A percentile compares a stretch with the other conserved stretches of the same genome.
These are phyloP conservation scores for Backusella tuberculispora DNA, from an alignment of 192 early-diverging fungal species.

Conservation along the genomic window DNA sequence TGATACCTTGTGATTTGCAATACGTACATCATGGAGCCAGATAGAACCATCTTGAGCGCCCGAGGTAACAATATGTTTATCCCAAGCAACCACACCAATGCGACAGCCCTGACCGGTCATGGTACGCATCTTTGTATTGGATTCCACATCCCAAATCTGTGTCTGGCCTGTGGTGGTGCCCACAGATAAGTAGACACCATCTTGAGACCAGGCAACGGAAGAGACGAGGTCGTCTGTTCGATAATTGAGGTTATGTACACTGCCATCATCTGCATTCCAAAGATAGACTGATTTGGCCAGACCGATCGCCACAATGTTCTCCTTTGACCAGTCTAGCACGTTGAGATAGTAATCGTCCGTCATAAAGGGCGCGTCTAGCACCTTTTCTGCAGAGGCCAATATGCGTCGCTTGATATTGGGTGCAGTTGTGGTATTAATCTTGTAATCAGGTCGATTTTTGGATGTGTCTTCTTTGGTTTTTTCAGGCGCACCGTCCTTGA, in stretches of 20 bases:
- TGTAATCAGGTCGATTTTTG: constrained; percentile 63
- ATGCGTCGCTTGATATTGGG: constrained; percentile 65
- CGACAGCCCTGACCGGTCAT: constrained; percentile 82
- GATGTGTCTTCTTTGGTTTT: background rate
- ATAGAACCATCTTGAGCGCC: constrained; percentile 91
- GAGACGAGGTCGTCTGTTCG: constrained; percentile 65
- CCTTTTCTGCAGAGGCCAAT: constrained; percentile 75
- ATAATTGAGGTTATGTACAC: constrained; percentile 57
- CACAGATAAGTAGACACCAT: constrained; percentile 68
- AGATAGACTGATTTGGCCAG: constrained; percentile 86
- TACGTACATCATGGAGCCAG: constrained; percentile 94
- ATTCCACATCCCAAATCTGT: constrained; percentile 91
- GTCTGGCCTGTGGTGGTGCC: constrained; percentile 81
- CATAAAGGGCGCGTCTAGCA: constrained; percentile 90
- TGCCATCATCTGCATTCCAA: constrained; percentile 82
- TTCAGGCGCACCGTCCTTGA: background rate
- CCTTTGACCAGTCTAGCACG: constrained; percentile 87
- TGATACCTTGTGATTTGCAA: constrained; percentile 77
- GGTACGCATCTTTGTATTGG: constrained; percentile 71
- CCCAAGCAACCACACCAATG: constrained; percentile 89
- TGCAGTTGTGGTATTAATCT: constrained; percentile 43
- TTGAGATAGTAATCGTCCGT: constrained; percentile 97
- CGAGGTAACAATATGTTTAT: constrained; percentile 77
- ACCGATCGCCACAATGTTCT: constrained; percentile 85
- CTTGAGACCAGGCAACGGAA: constrained; percentile 77